Percentiles rank a stretch among this genome's conserved stretches.
Evolutionary conservation across 2,329 filamentous ascomycete species (phyloP).

Genomic region (Fonsecaea pugnacius): DNA sequence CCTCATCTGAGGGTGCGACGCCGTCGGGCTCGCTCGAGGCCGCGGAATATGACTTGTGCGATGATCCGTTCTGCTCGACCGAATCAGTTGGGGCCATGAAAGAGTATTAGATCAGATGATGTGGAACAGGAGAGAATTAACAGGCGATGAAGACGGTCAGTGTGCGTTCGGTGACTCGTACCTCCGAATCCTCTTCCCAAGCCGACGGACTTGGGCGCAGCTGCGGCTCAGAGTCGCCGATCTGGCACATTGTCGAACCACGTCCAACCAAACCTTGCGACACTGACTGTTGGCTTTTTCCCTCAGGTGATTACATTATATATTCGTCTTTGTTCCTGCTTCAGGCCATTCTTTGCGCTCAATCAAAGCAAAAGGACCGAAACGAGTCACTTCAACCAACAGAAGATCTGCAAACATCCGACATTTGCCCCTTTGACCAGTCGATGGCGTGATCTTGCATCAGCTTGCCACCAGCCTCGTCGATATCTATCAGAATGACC

Average conservation of each 20-base stretch:
- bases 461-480: constrained; percentile 9
- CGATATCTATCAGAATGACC: constrained; percentile 5
- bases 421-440: constrained; percentile 3
- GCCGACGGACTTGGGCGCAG: constrained; percentile 16
- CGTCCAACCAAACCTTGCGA: not conserved
- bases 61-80: constrained; percentile 9
- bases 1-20: constrained; percentile 11
- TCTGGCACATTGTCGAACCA: constrained; percentile 26
- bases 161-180: constrained; percentile 5
- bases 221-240: constrained; percentile 21
- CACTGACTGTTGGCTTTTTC: not conserved
- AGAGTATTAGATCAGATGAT: constrained; percentile 8
- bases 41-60: constrained; percentile 6
- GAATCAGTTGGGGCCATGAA: constrained; percentile 27
- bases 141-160: not conserved
- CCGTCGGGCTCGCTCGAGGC: not conserved
- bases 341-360: not conserved
- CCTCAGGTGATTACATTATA: constrained; percentile 3
- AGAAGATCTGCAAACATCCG: not conserved
- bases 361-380: not conserved
- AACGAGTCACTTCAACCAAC: constrained; percentile 1
- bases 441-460: constrained; percentile 25
- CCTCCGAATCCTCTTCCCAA: constrained; percentile 10
- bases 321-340: not conserved
- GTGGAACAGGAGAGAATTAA: not conserved